Conservation (phyloP, 2,329 filamentous ascomycete genomes). For the Aspergillus brunneoviolaceus region DNA sequence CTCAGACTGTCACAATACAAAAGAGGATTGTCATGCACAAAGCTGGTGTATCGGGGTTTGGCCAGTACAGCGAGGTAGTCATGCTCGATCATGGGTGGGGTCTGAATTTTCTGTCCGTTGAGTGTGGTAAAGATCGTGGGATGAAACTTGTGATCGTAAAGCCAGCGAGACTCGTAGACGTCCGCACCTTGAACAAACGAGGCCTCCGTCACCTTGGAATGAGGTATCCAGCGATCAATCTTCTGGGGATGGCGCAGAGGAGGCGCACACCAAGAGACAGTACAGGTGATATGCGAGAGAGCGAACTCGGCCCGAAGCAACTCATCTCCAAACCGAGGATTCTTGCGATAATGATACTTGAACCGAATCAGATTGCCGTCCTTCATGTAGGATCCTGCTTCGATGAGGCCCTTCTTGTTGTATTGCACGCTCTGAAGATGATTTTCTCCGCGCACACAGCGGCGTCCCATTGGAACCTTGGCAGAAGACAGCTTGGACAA, state of each 20-base stretch:
- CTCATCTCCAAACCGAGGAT: slow-evolving; percentile 54
- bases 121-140: slow-evolving; percentile 50
- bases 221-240: slow-evolving; percentile 56
- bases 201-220: slow-evolving; percentile 55
- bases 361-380: slow-evolving; percentile 55
- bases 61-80: slow-evolving; percentile 46
- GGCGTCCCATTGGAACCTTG: slow-evolving; percentile 48
- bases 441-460: slow-evolving; percentile 49
- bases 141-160: slow-evolving; percentile 52
- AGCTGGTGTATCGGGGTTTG: slow-evolving; percentile 45
- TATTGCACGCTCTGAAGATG: slow-evolving; percentile 52
- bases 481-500: slow-evolving; percentile 24
- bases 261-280: slow-evolving; percentile 56
- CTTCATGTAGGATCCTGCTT: slow-evolving; percentile 54
- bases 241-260: slow-evolving; percentile 52
- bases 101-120: slow-evolving; percentile 52
- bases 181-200: slow-evolving; percentile 55
- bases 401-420: slow-evolving; percentile 54
- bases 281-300: slow-evolving; percentile 54
- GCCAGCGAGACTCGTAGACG: slow-evolving; percentile 53
- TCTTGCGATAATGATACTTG: slow-evolving; percentile 56
- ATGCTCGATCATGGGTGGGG: slow-evolving; percentile 55
- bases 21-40: slow-evolving; percentile 54
- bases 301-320: slow-evolving; percentile 57
- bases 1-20: slow-evolving; percentile 46